These are phyloP conservation scores for Boletus sp. DNA, from an alignment of 1,284 basidiomycete species.

Conservation along the genomic window DNA sequence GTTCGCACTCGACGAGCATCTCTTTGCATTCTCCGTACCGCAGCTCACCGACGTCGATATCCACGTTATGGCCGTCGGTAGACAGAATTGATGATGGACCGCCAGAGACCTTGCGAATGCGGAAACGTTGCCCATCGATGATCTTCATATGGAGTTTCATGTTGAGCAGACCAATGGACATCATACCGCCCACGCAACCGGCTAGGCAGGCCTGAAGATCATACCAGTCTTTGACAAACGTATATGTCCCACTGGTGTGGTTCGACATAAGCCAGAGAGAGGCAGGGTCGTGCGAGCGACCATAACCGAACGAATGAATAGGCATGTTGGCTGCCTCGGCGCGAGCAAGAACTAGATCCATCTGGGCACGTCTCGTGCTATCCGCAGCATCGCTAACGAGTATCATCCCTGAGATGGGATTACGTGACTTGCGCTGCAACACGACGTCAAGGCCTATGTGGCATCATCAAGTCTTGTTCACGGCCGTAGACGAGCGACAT, in stretches of 20 bases:
- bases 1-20: conserved; percentile 90
- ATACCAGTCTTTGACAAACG: conserved; percentile 95
- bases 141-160: conserved; percentile 92
- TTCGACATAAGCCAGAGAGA: conserved; percentile 99
- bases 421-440: conserved; percentile 87
- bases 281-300: conserved; percentile 92
- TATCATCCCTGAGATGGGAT: conserved; percentile 86
- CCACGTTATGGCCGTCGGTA: conserved; percentile 86
- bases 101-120: conserved; percentile 87
- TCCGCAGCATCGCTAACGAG: conserved; percentile 91
- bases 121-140: conserved; percentile 79
- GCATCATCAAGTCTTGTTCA: not conserved
- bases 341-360: conserved; percentile 94
- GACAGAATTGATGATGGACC: conserved; percentile 80
- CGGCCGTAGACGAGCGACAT: not conserved
- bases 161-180: conserved; percentile 83
- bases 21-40: conserved; percentile 90
- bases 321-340: conserved; percentile 94
- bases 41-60: conserved; percentile 91
- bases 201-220: conserved; percentile 85
- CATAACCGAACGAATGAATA: conserved; percentile 95
- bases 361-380: conserved; percentile 90
- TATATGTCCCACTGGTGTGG: conserved; percentile 95
- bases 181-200: conserved; percentile 90
- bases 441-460: conserved; percentile 81